Conservation (phyloP, 2,329 filamentous ascomycete species). For the Lasiodiplodia sp. region DNA sequence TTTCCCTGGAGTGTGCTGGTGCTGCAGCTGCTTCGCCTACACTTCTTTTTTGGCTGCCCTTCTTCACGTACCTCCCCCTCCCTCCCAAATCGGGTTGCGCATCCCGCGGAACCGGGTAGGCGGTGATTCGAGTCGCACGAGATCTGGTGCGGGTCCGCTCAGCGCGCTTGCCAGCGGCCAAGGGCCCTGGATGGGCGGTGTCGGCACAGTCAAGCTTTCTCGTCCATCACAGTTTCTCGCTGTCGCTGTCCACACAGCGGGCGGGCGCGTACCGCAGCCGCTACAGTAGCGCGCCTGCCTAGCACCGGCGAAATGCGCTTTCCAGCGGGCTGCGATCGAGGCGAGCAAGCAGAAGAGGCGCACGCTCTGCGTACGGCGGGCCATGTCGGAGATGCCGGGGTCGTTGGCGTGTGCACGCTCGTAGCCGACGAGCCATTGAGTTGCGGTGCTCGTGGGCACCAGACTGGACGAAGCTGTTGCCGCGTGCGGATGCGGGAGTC, state of each 20-base stretch:
- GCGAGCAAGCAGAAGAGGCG: conserved; percentile 2
- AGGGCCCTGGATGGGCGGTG: conserved; percentile 20
- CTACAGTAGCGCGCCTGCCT: background rate
- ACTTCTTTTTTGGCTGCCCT: conserved; percentile 4
- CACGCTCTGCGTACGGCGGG: conserved; percentile 5
- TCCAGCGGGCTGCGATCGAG: conserved; percentile 16
- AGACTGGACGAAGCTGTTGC: conserved; percentile 14
- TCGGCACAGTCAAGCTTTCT: conserved; percentile 20
- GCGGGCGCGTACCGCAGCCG: conserved; percentile 9
- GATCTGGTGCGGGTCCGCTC: conserved; percentile 27
- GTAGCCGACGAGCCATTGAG: conserved; percentile 15
- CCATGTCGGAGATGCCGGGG: conserved; percentile 14
- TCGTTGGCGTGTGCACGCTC: conserved; percentile 1
- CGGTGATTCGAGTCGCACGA: conserved; percentile 26
- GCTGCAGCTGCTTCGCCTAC: background rate
- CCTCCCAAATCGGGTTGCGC: conserved; percentile 19
- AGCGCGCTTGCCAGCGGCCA: background rate
- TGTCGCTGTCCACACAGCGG: no score
- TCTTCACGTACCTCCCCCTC: conserved; percentile 9
- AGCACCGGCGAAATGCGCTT: conserved; percentile 10
- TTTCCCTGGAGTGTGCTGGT: conserved; percentile 1
- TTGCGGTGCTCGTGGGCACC: background rate
- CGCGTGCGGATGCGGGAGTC: conserved; percentile 22
- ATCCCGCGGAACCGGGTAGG: conserved; percentile 28
- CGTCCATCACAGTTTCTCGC: conserved; percentile 9